Percentiles rank a stretch among this genome's conserved stretches.
phyloP scores from a whole-genome alignment of 2,329 filamentous ascomycete species.

The Alternaria viburni region DNA sequence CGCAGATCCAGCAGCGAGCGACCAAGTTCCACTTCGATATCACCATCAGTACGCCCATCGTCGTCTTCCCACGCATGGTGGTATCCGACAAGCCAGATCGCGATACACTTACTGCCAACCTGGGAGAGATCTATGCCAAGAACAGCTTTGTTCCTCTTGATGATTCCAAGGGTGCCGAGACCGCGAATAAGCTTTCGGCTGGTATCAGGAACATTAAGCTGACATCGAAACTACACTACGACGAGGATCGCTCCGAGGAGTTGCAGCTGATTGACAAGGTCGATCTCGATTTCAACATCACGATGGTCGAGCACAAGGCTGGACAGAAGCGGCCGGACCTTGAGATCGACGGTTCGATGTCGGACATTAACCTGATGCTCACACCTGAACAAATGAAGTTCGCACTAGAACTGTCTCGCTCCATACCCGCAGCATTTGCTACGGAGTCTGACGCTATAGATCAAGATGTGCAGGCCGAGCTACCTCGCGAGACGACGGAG shows the following conservation, averaged over 20 bases:
- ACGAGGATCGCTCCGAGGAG: conserved; percentile 75
- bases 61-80: conserved; percentile 87
- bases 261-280: conserved; percentile 97
- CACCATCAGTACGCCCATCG: conserved; percentile 90
- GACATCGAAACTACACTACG: conserved; percentile 87
- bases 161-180: conserved; percentile 72
- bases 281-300: conserved; percentile 90
- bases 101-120: conserved; percentile 87
- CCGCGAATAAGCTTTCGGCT: conserved; percentile 87
- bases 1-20: conserved; percentile 87
- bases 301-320: conserved; percentile 83
- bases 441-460: conserved; percentile 72
- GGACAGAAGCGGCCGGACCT: conserved; percentile 84
- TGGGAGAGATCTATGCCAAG: conserved; percentile 96
- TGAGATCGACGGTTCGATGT: conserved; percentile 90
- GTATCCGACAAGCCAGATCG: conserved; percentile 71
- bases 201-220: conserved; percentile 92
- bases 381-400: conserved; percentile 93
- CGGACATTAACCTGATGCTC: conserved; percentile 86
- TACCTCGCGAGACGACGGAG: conserved; percentile 64
- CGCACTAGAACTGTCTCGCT: conserved; percentile 82
- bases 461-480: conserved; percentile 75
- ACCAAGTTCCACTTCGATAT: conserved; percentile 94
- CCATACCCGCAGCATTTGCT: conserved; percentile 86
- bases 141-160: conserved; percentile 89